Conservation (phyloP, 306 rosid species). For the Vicia faba region DNA sequence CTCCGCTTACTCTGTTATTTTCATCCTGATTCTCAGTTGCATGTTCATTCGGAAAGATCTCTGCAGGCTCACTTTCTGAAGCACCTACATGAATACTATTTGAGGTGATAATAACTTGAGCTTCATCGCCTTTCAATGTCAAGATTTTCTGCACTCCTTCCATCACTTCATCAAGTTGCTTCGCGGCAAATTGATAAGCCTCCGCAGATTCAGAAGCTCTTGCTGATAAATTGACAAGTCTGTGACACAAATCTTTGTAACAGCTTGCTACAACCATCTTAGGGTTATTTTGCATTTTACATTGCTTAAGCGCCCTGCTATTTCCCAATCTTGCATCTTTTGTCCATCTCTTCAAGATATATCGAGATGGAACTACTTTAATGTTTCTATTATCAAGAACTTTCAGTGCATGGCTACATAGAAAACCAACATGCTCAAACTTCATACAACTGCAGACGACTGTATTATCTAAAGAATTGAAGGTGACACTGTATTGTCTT, state of each 20-base stretch:
- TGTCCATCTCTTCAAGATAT: constrained; percentile 66
- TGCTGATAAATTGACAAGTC: constrained; percentile 55
- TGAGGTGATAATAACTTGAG: constrained; percentile 49
- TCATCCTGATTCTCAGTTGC: constrained; percentile 49
- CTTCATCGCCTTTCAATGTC: constrained; percentile 44
- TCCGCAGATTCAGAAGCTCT: constrained; percentile 66
- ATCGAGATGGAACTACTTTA: constrained; percentile 59
- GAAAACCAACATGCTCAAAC: constrained; percentile 62
- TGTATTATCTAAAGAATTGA: constrained; percentile 48
- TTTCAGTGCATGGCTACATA: constrained; percentile 69
- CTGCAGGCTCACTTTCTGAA: constrained; percentile 50
- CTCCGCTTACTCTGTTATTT: constrained; percentile 35
- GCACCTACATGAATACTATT: constrained; percentile 46
- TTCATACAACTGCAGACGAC: constrained; percentile 66
- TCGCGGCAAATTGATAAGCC: constrained; percentile 52
- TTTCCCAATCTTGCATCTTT: constrained; percentile 53
- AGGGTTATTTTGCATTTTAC: constrained; percentile 44
- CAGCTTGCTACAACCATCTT: constrained; percentile 50
- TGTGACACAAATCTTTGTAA: constrained; percentile 56
- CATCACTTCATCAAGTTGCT: constrained; percentile 58
- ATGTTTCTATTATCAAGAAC: constrained; percentile 65
- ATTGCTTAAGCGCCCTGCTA: constrained; percentile 37
- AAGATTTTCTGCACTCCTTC: constrained; percentile 66
- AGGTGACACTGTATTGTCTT: constrained; percentile 50
- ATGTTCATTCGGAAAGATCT: constrained; percentile 49